Evolutionary conservation across 164 flowering plant genomes (phyloP), one percentile per base, ranked within the genome.

Genomic region (Echeveria elegans): DNA sequence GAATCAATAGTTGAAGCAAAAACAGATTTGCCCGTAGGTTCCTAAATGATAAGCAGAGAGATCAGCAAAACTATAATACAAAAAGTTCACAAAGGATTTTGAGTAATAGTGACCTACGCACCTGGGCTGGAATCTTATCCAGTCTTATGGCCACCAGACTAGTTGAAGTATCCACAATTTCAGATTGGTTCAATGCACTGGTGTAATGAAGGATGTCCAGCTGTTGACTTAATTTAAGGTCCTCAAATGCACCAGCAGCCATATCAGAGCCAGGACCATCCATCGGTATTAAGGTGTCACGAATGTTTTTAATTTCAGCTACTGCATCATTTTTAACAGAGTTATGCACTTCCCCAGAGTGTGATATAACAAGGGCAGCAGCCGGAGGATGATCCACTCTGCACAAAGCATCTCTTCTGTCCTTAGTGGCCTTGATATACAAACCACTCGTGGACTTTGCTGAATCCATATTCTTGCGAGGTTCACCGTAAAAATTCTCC

Each of bases 11-110:
- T 31, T 65, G 60, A 63, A n/a, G 41, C 36, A 65, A 28, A 43
- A 53, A 21, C 26, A 41, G 16, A 47, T 64, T 34, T 67, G 59
- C 43, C 67, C 53, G 19, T 19, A 67, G 23, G 71, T 62, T 30
- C 71, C 68, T 52, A 67, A 31, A 64, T 66, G 76, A 8, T 23
- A 10, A 10, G 37, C 63, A 67, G 73, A 65, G 28, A 30, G 50
- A 34, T 28, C 12, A 36, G 26, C n/a, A 32, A 34, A 19, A 36
- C 45, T 14, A 24, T 14, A 14, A 9, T 19, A 28, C 31, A 28
- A 12, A 11, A 26, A 4, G 31, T 6, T 12, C 28, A 5, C 7
- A 11, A 28, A 14, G 6, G 24, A n/a, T n/a, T n/a, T n/a, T n/a
- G n/a, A 56, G 32, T 11, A 56, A 28, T 19, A 56, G 61, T 12